Evolutionary conservation across 2,329 filamentous ascomycete genomes (phyloP).

Genomic region (Plenodomus biglobosus): DNA sequence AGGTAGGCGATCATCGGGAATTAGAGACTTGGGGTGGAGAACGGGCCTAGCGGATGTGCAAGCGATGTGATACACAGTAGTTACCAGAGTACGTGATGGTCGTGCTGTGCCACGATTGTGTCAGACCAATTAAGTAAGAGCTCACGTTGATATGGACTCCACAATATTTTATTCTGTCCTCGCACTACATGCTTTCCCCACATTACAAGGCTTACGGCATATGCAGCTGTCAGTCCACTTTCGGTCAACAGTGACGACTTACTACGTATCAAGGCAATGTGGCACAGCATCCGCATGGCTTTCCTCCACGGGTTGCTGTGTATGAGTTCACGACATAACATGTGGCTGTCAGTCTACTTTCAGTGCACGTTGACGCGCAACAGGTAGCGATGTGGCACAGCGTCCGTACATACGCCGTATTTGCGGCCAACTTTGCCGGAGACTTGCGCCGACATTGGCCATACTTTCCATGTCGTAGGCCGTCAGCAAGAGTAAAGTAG

Average conservation of each 20-base stretch:
- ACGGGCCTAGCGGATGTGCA: neutral
- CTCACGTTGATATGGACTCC: neutral
- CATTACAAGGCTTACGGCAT: neutral
- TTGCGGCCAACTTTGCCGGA: neutral
- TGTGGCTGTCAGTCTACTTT: slow-evolving; percentile 2
- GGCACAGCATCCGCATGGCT: slow-evolving; percentile 7
- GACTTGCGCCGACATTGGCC: neutral
- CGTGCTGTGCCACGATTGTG: neutral
- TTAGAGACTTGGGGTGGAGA: neutral
- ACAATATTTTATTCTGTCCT: neutral
- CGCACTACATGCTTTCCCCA: neutral
- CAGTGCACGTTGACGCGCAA: neutral
- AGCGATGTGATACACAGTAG: neutral
- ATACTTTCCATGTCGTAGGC: neutral
- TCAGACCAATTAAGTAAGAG: neutral
- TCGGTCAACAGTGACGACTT: neutral
- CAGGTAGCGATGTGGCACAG: neutral
- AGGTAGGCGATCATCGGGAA: slow-evolving; percentile 4
- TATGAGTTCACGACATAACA: slow-evolving; percentile 4
- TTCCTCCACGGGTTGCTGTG: neutral
- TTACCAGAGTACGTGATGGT: neutral
- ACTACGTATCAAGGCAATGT: slow-evolving; percentile 1
- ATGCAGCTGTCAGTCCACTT: slow-evolving; percentile 1
- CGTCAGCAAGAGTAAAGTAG: neutral
- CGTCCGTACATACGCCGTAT: neutral